Evolutionary conservation across 495 filamentous ascomycete genomes (phyloP).

Genomic region (Aspergillus avenaceus): DNA sequence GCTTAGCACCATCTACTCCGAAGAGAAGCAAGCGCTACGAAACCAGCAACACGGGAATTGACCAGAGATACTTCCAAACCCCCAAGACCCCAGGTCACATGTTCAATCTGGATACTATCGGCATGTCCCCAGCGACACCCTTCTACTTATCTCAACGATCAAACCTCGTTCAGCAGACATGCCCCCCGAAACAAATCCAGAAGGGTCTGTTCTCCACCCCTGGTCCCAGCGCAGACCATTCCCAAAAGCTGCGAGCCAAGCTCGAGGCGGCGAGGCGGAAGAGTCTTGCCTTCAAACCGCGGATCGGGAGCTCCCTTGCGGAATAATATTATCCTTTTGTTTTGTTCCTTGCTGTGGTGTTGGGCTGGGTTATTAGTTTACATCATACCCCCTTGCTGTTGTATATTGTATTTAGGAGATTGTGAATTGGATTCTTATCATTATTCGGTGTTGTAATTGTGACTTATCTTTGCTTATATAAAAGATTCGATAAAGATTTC

Average conservation of each 20-base stretch:
- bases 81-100: conserved; percentile 27
- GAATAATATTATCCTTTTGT: not conserved
- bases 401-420: not conserved
- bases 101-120: conserved; percentile 39
- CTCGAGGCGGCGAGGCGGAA: conserved; percentile 73
- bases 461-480: no score
- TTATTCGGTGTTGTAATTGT: not conserved
- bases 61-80: conserved; percentile 24
- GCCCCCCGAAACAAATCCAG: conserved; percentile 62
- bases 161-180: conserved; percentile 63
- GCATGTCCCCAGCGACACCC: conserved; percentile 52
- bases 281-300: conserved; percentile 78
- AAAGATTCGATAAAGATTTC: no score
- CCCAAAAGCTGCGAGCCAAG: conserved; percentile 54
- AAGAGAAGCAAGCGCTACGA: conserved; percentile 4
- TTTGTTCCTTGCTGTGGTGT: not conserved
- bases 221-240: conserved; percentile 24
- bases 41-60: conserved; percentile 5
- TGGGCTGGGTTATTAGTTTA: not conserved
- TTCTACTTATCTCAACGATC: conserved; percentile 51
- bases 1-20: conserved; percentile 16
- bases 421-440: not conserved
- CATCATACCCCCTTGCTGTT: not conserved
- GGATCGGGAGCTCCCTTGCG: conserved; percentile 67
- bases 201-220: conserved; percentile 38